These are phyloP conservation scores for Citrus medica DNA, from an alignment of 345 rosid genomes.

Conservation along the genomic window DNA sequence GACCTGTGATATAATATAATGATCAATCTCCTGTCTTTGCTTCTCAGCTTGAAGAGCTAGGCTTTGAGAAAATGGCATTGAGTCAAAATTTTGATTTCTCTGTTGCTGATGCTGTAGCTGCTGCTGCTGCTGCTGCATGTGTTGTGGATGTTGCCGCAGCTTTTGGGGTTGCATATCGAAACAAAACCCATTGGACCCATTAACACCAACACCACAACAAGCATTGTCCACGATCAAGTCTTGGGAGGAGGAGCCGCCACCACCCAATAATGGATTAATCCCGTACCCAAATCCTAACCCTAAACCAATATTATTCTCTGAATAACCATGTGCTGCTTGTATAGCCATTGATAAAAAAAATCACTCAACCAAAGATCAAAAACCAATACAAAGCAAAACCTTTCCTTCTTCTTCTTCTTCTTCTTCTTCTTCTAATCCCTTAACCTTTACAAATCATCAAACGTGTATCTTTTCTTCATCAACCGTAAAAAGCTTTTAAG, in stretches of 20 bases:
- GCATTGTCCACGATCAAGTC: constrained; percentile 38
- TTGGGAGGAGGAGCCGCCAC: constrained; percentile 33
- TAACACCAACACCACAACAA: neutral
- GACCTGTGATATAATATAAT: constrained; percentile 65
- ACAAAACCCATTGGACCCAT: constrained; percentile 26
- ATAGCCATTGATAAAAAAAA: constrained; percentile 52
- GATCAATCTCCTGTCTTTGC: constrained; percentile 63
- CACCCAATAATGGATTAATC: constrained; percentile 17
- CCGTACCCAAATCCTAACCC: neutral
- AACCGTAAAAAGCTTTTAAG: neutral
- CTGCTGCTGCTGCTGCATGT: constrained; percentile 25
- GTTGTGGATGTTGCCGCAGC: constrained; percentile 24
- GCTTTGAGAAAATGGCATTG: constrained; percentile 13
- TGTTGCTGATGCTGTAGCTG: constrained; percentile 28
- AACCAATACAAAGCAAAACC: constrained; percentile 10
- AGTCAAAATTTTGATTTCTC: constrained; percentile 20
- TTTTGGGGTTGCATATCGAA: constrained; percentile 28
- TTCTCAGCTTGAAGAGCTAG: constrained; percentile 34
- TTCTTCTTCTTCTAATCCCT: neutral
- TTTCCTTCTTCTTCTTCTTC: neutral
- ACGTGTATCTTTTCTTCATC: neutral
- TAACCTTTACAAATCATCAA: neutral
- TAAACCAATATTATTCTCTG: constrained; percentile 33
- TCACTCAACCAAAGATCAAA: neutral
- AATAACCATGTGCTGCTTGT: constrained; percentile 62